Evolutionary conservation across 108 stramenopile genomes (phyloP), one percentile per base, ranked within the genome.

Genomic region (Epithemia pelagica): DNA sequence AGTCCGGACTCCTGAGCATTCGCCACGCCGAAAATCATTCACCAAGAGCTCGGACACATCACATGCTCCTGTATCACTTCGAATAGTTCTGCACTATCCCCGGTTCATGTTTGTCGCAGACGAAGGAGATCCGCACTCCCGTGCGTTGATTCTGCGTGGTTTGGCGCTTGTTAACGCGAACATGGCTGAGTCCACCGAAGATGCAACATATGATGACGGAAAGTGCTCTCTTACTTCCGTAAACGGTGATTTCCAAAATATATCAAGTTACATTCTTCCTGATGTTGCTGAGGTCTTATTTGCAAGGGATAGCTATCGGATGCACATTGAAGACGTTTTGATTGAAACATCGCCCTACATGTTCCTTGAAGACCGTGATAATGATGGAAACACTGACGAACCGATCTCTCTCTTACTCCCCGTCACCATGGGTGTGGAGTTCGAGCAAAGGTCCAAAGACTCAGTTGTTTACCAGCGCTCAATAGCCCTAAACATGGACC

Each of bases 31-130:
- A n/a, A 26, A 5, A 23, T 21, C 5, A 57, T 3, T 5, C n/a
- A 7, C 5, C 56, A 57, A 57, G 21, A 57, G 21, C 18, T 23
- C 56, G 26, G 26, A 23, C 21, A n/a, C 56, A 57, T 7, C 56
- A 7, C 3, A n/a, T 26, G 15, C 18, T 23, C 25, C 56, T 57
- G 56, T 27, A 7, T 57, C 56, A 57, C 37, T 46, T 15, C 37
- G 37, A 10, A 46, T 46, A 46, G 73, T 81, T 18, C 81, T 83
- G 2, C 70, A 86, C 59, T 85, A 89, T 67, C 88, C 88, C 10
- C 74, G 80, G n/a, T 59, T 89, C n/a, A 73, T 89, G 51, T 82
- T 89, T 64, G 64, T 86, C 25, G 81, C 85, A 8, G 83, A 89
- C 58, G 88, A 89, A 68, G 74, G 77, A 28, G 85, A 86, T 64